phyloP scores from a whole-genome alignment of 495 filamentous ascomycete genomes.

The Tirmania nivea region DNA sequence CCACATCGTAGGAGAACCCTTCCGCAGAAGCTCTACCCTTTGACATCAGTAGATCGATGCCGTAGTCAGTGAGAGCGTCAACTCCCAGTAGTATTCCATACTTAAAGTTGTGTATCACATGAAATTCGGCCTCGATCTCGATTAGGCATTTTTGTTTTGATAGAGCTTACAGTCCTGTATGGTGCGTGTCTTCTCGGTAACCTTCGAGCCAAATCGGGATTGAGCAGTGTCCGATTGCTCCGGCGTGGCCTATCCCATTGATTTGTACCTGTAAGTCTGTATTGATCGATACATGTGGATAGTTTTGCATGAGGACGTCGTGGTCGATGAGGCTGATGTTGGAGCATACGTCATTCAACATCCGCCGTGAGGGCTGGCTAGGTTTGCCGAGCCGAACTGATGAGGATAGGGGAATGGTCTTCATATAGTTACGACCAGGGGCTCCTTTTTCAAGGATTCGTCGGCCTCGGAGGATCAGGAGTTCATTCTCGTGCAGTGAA shows the following conservation, averaged over 20 bases:
- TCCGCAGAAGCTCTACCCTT: neutral
- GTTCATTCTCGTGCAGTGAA: too few species aligned
- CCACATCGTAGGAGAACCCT: neutral
- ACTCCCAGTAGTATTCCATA: neutral
- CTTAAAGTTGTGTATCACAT: neutral
- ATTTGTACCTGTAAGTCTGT: neutral
- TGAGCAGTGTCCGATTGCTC: neutral
- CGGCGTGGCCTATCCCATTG: neutral
- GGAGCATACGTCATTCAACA: neutral
- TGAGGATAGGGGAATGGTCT: too few species aligned
- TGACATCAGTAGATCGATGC: neutral
- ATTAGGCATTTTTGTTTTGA: neutral
- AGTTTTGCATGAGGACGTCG: neutral
- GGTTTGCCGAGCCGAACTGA: too few species aligned
- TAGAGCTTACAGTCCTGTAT: too few species aligned
- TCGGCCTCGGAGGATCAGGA: too few species aligned
- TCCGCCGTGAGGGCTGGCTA: too few species aligned
- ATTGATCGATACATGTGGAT: neutral
- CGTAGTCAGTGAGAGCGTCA: neutral
- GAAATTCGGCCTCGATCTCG: neutral
- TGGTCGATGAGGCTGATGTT: neutral
- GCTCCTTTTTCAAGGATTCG: too few species aligned
- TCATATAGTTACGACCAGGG: too few species aligned
- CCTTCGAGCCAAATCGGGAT: neutral
- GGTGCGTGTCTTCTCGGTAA: neutral